A percentile compares a stretch with the other conserved stretches of the same genome.
Conservation (phyloP, 257 asterid species). For the Salvia hispanica region DNA sequence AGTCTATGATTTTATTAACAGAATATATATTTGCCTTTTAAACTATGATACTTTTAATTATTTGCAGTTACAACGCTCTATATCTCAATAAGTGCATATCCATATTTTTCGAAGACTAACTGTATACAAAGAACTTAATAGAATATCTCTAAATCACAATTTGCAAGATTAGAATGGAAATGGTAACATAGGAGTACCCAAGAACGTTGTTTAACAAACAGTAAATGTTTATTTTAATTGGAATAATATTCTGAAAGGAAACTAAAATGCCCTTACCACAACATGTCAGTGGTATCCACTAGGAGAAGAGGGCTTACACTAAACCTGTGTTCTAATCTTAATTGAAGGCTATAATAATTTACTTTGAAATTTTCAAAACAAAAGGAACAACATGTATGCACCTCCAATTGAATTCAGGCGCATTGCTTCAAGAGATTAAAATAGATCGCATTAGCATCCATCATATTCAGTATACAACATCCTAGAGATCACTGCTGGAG, state of each 20-base stretch:
- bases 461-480: background rate
- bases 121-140: no score
- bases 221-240: background rate
- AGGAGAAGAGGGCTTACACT: no score
- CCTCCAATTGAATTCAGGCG: slow-evolving; percentile 12
- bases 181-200: background rate
- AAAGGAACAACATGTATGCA: slow-evolving; percentile 10
- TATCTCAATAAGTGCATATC: background rate
- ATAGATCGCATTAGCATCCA: no score
- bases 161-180: background rate
- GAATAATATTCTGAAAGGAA: no score
- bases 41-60: no score
- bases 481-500: slow-evolving; percentile 34
- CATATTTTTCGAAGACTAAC: no score
- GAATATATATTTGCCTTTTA: no score
- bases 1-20: background rate
- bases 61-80: background rate
- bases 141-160: background rate
- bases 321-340: slow-evolving; percentile 25
- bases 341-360: background rate
- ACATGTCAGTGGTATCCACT: no score
- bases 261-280: no score
- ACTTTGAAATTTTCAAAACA: background rate
- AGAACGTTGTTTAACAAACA: slow-evolving; percentile 10
- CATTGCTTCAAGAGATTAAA: background rate